Evolutionary conservation across 805 yeast genomes (phyloP).

Genomic region (Wickerhamomyces sydowiorum): DNA sequence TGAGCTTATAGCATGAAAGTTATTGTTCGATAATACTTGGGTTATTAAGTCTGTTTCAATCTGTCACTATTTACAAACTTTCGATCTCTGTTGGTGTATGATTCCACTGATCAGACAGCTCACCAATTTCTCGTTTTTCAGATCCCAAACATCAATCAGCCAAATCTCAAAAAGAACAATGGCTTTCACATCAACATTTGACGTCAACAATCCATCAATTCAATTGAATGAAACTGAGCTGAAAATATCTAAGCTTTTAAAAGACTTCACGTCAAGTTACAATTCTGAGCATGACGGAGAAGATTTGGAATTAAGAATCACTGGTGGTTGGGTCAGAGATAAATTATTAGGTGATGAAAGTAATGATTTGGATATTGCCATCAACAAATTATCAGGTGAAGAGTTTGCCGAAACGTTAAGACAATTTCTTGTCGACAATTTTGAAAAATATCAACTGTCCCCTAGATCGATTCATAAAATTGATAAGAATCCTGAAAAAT

Average conservation of each 20-base stretch:
- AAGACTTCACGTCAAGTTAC: slow-evolving; percentile 34
- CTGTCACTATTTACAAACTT: too few species aligned
- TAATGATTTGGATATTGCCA: slow-evolving; percentile 89
- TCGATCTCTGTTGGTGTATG: background rate
- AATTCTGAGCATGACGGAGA: slow-evolving; percentile 20
- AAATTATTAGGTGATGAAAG: slow-evolving; percentile 75
- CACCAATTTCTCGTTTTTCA: background rate
- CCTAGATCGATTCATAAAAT: slow-evolving; percentile 64
- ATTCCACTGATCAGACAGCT: background rate
- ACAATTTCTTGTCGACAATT: slow-evolving; percentile 36
- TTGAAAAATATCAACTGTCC: slow-evolving; percentile 23
- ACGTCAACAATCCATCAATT: slow-evolving; percentile 17
- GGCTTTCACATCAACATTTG: slow-evolving; percentile 6
- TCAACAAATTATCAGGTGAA: slow-evolving; percentile 80
- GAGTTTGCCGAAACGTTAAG: slow-evolving; percentile 69
- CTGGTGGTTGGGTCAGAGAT: slow-evolving; percentile 99
- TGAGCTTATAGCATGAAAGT: background rate
- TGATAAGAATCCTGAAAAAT: slow-evolving; percentile 89
- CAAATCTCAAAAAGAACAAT: slow-evolving; percentile 8
- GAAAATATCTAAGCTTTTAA: slow-evolving; percentile 33
- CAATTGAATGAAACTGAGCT: slow-evolving; percentile 35
- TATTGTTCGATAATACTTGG: too few species aligned
- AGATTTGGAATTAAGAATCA: slow-evolving; percentile 62
- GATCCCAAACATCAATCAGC: background rate
- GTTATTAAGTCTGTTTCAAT: too few species aligned